Conservation (phyloP, 2,329 filamentous ascomycete species). For the Laburnicola sp. region DNA sequence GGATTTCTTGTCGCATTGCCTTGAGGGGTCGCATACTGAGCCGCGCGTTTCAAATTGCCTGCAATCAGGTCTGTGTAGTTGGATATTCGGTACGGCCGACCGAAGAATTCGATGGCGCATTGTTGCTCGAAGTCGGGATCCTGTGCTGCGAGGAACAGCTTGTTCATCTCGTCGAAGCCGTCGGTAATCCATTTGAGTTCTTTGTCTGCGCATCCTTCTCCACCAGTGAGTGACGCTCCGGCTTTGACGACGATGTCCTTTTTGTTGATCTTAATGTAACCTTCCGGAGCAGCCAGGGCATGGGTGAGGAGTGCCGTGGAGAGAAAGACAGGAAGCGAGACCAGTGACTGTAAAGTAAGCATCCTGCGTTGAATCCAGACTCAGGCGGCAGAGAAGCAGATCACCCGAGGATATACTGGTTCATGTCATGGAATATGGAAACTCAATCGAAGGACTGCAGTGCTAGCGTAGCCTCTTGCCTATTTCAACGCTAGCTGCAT, state of each 20-base stretch:
- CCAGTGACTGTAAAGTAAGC: slow-evolving; percentile 24
- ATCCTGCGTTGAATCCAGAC: slow-evolving; percentile 15
- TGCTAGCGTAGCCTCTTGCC: neutral
- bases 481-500: no score
- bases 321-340: slow-evolving; percentile 29
- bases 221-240: slow-evolving; percentile 34
- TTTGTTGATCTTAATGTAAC: slow-evolving; percentile 32
- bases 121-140: slow-evolving; percentile 27
- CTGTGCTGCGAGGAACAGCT: slow-evolving; percentile 30
- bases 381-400: neutral
- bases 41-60: slow-evolving; percentile 32
- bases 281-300: slow-evolving; percentile 26
- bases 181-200: slow-evolving; percentile 32
- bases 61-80: slow-evolving; percentile 38
- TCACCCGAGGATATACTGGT: neutral
- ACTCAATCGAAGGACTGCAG: neutral
- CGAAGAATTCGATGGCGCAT: slow-evolving; percentile 36
- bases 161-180: slow-evolving; percentile 41
- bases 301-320: slow-evolving; percentile 23
- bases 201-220: slow-evolving; percentile 33
- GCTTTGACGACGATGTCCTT: slow-evolving; percentile 17
- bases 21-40: slow-evolving; percentile 32
- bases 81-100: slow-evolving; percentile 19
- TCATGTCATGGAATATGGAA: neutral
- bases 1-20: slow-evolving; percentile 28